Base-by-base conservation (phyloP, 1,284 basidiomycete genomes). In the Ceratobasidium sp. region DNA sequence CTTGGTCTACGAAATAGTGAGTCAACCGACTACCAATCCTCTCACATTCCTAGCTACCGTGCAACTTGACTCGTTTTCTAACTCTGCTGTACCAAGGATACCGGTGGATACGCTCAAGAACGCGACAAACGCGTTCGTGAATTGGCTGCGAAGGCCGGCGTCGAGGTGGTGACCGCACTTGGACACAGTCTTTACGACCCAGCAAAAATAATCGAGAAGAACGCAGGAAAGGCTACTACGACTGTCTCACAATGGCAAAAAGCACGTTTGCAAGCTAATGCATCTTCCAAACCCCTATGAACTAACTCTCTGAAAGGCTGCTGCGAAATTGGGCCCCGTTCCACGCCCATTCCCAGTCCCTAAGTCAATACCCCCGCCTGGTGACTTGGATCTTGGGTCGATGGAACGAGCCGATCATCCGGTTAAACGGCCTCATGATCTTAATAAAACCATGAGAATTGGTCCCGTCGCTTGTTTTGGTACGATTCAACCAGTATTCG, bases 101-200 rank as follows among this genome's bases (percentile, higher is more conserved):
- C 81, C 12, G 80, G 81, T 67, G 82, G 82, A 78, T 83, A 85
- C 78, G 77, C 81, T 48, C 78, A 65, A 70, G 70, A 30, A 82
- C 71, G 71, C 5, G 71, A 75, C 35, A 65, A 55, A 33, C 71
- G 71, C 38, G 50, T 87, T 27, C 79, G 78, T 16, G 71, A 80
- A 3, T 77, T 85, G 16, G 84, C 85, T 0, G 59, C 80, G 41
- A 78, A 82, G 23, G 77, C 80, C 8, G 83, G 83, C 3, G 81
- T 86, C 30, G 80, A 84, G 67, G 82, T 86, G n/a, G 73, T 85
- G 35, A 81, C 82, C 69, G 79, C 83, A 44, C 81, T 82, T 55
- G 85, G 85, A 10, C 83, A 87, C 75, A 87, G 86, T 44, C 81
- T 88, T 30, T 85, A 81, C 74, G 85, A 86, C 66, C 84, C 84